Base-by-base conservation (phyloP, 78 protist species). In the Chrysochromulina parva region DNA sequence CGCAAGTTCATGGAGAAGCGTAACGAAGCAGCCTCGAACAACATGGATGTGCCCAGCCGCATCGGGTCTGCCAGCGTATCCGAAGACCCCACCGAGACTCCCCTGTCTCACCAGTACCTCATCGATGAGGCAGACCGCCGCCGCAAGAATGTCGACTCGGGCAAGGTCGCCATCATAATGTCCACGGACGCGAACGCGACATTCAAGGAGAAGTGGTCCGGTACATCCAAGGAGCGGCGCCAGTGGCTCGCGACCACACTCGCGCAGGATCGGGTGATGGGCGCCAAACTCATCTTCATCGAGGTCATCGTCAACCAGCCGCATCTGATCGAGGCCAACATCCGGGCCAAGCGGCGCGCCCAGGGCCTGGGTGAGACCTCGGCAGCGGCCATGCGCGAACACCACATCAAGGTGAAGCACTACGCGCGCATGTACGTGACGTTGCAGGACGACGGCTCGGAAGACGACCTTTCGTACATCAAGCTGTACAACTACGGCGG, bases 381-480 rank as follows among this genome's bases (percentile, higher is more conserved):
- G n/a, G 52, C 78, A 13, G 50, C 38, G 48, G 50, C 9, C 53
- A 17, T 69, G 54, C 78, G 50, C 48, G 50, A 24, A 9, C 17
- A 14, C 50, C 16, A 38, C 78, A n/a, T 2, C 50, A 28, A 50
- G 52, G 78, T 69, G 78, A 24, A 69, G n/a, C 53, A n/a, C 26
- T 69, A 14, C 50, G 52, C 38, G 22, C 82, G 55, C 13, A 5
- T 73, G 54, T 73, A 50, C 84, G 84, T 74, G 26, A 24, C 84
- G 28, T 28, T 74, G 48, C 84, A 74, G n/a, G 84, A 74, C 48
- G 84, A 74, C 55, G 84, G 84, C 53, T 74, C 84, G n/a, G 84
- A 74, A 57, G 84, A 74, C 55, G 84, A 74, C 84, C 54, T 74
- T 19, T 50, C 57, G n/a, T 74, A 74, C 84, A 48, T 74, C 52